Evolutionary conservation across 768 basidiomycete species (phyloP), one percentile per base, ranked within the genome.

Genomic region (Dentipellis fragilis): DNA sequence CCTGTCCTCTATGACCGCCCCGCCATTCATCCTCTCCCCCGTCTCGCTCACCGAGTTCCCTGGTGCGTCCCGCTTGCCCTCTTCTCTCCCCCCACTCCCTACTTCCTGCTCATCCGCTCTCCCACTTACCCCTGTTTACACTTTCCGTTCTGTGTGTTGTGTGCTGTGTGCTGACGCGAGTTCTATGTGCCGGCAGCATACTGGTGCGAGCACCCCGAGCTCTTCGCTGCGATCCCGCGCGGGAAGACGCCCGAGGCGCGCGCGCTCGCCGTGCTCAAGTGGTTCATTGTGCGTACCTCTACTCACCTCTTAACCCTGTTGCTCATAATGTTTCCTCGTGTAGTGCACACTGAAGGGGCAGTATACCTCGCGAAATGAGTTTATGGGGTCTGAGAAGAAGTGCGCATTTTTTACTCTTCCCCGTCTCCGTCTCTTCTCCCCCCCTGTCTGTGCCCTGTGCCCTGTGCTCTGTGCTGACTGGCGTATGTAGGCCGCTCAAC

Each of bases 351-450:
- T 99, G 51, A 96, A 93, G 68, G 94, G 92, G 12, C 93, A 96
- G 66, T 93, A 93, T 68, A 97, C 89, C 42, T 91, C 91, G 16
- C 77, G 94, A 50, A 97, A 97, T 64, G 93, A 96, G 72, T 85
- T 85, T 59, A 87, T 93, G 83, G 95, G 95, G 12, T 92, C 89
- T 1, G 94, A 98, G 80, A 98, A 98, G 78, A 98, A 98, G 89
- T 90, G 59, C 49, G 82, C 73, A 37, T 17, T 35, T 54, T n/a
- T n/a, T n/a, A n/a, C 53, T 11, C 52, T 21, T 16, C 21, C 29
- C 10, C 29, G 42, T 34, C 49, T 22, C 49, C 36, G n/a, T 11
- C 19, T 57, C 17, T 38, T 16, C 29, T n/a, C n/a, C n/a, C n/a
- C n/a, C n/a, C n/a, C n/a, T n/a, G n/a, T n/a, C n/a, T n/a, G n/a